Evolutionary conservation across 257 asterid species (phyloP), one percentile per base, ranked within the genome.

Genomic region (Lavandula angustifolia): DNA sequence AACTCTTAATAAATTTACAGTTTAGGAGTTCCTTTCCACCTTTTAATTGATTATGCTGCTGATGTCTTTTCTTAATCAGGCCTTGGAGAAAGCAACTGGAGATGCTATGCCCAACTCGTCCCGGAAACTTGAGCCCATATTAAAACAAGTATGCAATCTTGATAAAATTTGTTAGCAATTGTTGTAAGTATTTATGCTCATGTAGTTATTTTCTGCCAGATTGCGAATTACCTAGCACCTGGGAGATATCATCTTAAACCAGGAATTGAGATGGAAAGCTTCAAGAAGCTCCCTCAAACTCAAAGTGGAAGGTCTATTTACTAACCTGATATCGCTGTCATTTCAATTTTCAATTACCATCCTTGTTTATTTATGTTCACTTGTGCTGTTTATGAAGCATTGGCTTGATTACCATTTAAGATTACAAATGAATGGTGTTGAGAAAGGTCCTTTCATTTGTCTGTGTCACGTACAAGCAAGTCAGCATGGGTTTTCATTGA

Each of bases 31-130:
- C 2, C 27, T 0, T 22, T 22, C 27, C 27, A 22, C 27, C 27
- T 22, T 22, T 22, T 22, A 29, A 55, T 69, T 60, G 49, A 54
- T 31, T 51, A 7, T 60, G 44, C 64, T 27, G 44, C 60, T 48
- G 62, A 42, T 62, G 47, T 33, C 49, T 62, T 66, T 42, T 62
- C 70, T 63, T 50, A 66, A 32, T 49, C 60, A 94, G 99, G 95
- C 85, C 56, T 73, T 94, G 81, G 99, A 94, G 84, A 94, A 81
- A 84, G 92, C 99, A 74, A 72, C 81, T 75, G 95, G 91, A 79
- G 87, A 86, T 57, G 77, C 79, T 74, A 72, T 81, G 81, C 95
- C 95, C 67, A 83, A 82, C 77, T 76, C 89, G 35, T 81, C 61
- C 64, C 74, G 75, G 78, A 82, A 85, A 76, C 84, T 94, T 34